Evolutionary conservation across 108 stramenopile genomes (phyloP), one percentile per base, ranked within the genome.

Genomic region (Mayamaea pseudoterrestris): DNA sequence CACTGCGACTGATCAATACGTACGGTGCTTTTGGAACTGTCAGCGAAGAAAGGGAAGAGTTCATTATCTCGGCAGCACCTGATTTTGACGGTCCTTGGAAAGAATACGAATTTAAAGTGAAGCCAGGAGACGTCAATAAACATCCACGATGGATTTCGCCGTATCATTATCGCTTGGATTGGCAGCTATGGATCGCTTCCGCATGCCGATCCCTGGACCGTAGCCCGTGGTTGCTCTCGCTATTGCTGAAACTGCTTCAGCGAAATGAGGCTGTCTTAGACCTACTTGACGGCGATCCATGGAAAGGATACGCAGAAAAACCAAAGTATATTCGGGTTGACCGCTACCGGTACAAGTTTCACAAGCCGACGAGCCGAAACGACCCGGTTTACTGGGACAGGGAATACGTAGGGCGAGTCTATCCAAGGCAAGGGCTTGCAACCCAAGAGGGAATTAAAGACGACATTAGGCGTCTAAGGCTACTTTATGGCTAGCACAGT

Each of bases 21-120:
- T 78, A 78, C 43, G 76, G 76, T 30, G 75, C 73, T 0, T 81
- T 77, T 49, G 80, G 76, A 9, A 44, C 37, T 3, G 79, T 81
- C 8, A 30, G 58, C 28, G 73, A 74, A 49, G 48, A 51, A 24
- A 60, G 79, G 1, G 30, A 49, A 12, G 79, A 76, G 47, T 47
- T 74, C 8, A 67, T 81, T 6, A 66, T 81, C 30, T 65, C 65
- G 14, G 54, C 68, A 5, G 54, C 74, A 1, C 18, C 50, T 25
- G 32, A 60, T 27, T 5, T 58, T 16, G 50, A 61, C 29, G 73
- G 68, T 4, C 67, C 68, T 12, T 81, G 75, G 74, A 62, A 51
- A 37, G 79, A 81, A 37, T 81, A 81, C 47, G 55, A 61, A 23
- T 76, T 81, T 44, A 63, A 66, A 37, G 79, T 65, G 16, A 81